Conservation (phyloP, 2,329 filamentous ascomycete species). For the Chalaropsis ovoidea region DNA sequence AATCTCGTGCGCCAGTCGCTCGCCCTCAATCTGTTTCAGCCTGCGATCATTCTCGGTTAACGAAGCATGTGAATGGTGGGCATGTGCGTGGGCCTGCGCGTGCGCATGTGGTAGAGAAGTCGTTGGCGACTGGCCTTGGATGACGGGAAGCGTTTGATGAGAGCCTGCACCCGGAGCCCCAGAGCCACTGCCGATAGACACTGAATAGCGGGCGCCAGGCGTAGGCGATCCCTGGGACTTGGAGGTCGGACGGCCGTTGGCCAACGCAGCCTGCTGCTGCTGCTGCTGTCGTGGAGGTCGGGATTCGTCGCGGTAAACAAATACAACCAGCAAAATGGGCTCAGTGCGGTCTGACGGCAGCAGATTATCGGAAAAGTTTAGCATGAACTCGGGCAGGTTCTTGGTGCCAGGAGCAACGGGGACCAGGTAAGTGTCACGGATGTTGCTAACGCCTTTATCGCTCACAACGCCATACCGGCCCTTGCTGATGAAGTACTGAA, state of each 20-base stretch:
- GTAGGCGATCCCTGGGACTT: constrained; percentile 30
- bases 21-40: constrained; percentile 34
- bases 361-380: constrained; percentile 75
- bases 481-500: constrained; percentile 75
- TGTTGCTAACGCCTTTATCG: constrained; percentile 61
- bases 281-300: constrained; percentile 7
- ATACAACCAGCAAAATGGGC: constrained; percentile 69
- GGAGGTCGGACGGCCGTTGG: neutral
- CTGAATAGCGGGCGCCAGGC: constrained; percentile 28
- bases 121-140: constrained; percentile 12
- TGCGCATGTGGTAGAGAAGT: neutral
- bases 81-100: neutral
- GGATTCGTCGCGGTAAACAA: constrained; percentile 63
- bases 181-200: neutral
- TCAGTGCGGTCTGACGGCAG: constrained; percentile 63
- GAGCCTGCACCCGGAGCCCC: constrained; percentile 27
- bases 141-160: constrained; percentile 27
- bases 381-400: constrained; percentile 72
- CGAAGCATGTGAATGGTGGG: neutral
- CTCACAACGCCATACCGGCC: constrained; percentile 80
- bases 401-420: constrained; percentile 64
- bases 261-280: neutral
- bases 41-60: constrained; percentile 20
- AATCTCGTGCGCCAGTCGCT: constrained; percentile 50
- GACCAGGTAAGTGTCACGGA: constrained; percentile 85